A percentile compares a stretch with the other conserved stretches of the same genome.
These are phyloP conservation scores for grape (Vitis vinifera) DNA, from an alignment of 164 flowering plant species.

Conservation along the genomic window DNA sequence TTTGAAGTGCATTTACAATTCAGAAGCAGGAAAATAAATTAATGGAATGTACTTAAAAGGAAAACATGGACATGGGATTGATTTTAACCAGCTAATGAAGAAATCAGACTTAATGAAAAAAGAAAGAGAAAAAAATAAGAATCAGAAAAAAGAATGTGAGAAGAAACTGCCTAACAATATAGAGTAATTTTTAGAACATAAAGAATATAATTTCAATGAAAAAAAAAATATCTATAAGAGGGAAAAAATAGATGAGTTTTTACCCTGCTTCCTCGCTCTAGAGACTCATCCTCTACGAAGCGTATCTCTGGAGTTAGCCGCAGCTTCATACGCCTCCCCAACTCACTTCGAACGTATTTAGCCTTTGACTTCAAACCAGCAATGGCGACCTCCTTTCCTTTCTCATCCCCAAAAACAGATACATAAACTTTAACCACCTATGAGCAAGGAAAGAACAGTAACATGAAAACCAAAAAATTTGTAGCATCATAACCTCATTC, in stretches of 20 bases:
- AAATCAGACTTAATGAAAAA: too few relatives aligned
- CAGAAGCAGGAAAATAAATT: too few relatives aligned
- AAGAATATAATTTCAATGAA: too few relatives aligned
- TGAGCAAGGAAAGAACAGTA: neutral
- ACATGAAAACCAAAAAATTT: neutral
- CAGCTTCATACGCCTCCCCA: conserved; percentile 91
- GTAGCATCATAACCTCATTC: too few relatives aligned
- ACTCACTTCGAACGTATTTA: conserved; percentile 74
- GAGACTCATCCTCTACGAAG: conserved; percentile 85
- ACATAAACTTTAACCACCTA: conserved; percentile 97
- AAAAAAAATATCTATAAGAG: neutral
- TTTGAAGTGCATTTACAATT: too few relatives aligned
- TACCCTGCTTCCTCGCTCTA: conserved; percentile 98
- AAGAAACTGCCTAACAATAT: too few relatives aligned
- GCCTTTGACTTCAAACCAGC: conserved; percentile 92
- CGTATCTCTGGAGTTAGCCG: conserved; percentile 92
- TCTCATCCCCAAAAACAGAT: conserved; percentile 93
- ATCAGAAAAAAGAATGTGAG: too few relatives aligned
- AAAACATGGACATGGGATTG: too few relatives aligned
- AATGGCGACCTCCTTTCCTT: conserved; percentile 86
- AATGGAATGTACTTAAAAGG: too few relatives aligned
- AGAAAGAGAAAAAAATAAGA: too few relatives aligned
- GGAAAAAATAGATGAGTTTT: conserved; percentile 12
- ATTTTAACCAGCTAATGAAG: too few relatives aligned
- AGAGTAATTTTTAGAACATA: too few relatives aligned